phyloP scores from a whole-genome alignment of 441 rosid species.

The Macaranga tanarius region DNA sequence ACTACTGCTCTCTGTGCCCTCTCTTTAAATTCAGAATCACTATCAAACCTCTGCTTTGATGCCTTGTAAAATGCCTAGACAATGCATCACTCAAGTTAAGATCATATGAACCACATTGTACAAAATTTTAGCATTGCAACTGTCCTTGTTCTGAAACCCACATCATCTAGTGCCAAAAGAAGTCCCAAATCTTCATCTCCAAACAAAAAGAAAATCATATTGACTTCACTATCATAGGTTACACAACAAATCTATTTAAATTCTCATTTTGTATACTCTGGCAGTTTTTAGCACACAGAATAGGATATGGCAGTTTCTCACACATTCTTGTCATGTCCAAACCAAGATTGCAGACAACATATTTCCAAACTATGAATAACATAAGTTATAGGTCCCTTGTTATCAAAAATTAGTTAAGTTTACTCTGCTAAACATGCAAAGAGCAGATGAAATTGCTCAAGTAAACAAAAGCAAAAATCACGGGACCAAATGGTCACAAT shows the following conservation, averaged over 20 bases:
- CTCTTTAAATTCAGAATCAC: conserved; percentile 70
- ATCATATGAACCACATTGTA: conserved; percentile 1
- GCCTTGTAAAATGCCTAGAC: conserved; percentile 70
- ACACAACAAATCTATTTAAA: not conserved
- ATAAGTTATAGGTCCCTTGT: not conserved
- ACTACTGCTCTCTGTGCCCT: conserved; percentile 90
- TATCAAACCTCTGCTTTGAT: conserved; percentile 76
- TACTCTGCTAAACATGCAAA: not conserved
- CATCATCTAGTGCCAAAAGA: not conserved
- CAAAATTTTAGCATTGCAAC: not conserved
- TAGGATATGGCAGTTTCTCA: not conserved
- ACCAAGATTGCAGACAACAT: not conserved
- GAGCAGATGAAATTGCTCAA: not conserved
- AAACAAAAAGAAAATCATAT: not conserved
- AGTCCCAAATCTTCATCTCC: not conserved
- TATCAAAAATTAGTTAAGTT: not conserved
- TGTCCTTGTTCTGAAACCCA: not conserved
- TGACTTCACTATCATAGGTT: not conserved
- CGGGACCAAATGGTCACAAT: not conserved
- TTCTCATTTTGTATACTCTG: not conserved
- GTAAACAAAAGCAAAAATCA: not conserved
- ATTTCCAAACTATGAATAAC: not conserved
- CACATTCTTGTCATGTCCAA: not conserved
- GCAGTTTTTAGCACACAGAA: not conserved
- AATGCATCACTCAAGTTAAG: conserved; percentile 30